Evolutionary conservation across 2,329 filamentous ascomycete species (phyloP), one percentile per base, ranked within the genome.

Genomic region (Elsinoe fawcettii): DNA sequence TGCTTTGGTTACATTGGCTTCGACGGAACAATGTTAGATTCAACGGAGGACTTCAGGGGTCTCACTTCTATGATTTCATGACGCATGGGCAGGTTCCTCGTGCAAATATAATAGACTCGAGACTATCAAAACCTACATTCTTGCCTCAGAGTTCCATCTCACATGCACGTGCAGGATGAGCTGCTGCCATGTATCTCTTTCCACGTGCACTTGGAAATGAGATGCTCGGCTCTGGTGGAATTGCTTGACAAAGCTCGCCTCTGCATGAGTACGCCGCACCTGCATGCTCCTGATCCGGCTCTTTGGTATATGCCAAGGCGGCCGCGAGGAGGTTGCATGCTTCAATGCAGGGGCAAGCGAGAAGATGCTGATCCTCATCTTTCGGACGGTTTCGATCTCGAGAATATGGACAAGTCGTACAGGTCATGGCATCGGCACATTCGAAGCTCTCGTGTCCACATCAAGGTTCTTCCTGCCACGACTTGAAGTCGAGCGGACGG

Each of bases 91-190:
- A 37, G 49, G 49, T 18, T 8, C 32, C 49, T 11, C 20, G 22
- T n/a, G 22, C 30, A 25, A 36, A 23, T 18, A 36, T 18, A 20
- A 39, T 53, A 53, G 49, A 53, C 16, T 53, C 20, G 32, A 53
- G 46, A 53, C 49, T 53, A 53, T 53, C 30, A 23, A 53, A 53
- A 53, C 49, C 34, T 53, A 37, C 34, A 14, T 53, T 53, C 49
- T 39, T 20, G 14, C 46, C 25, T 51, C 25, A 34, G 27, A 30
- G 16, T 34, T 36, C 30, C 3, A 32, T 51, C 25, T 47, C 25
- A 51, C 25, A 34, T 51, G 46, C 16, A 51, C 20, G 41, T 16
- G 46, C 27, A 32, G 6, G 5, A 16, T 16, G 34, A 12, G 34
- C 11, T 4, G 3, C 9, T 14, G 34, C 34, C 34, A 37, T n/a